A percentile compares a stretch with the other conserved stretches of the same genome.
phyloP scores from a whole-genome alignment of 2,329 filamentous ascomycete genomes.

The Sclerotinia subarctica region DNA sequence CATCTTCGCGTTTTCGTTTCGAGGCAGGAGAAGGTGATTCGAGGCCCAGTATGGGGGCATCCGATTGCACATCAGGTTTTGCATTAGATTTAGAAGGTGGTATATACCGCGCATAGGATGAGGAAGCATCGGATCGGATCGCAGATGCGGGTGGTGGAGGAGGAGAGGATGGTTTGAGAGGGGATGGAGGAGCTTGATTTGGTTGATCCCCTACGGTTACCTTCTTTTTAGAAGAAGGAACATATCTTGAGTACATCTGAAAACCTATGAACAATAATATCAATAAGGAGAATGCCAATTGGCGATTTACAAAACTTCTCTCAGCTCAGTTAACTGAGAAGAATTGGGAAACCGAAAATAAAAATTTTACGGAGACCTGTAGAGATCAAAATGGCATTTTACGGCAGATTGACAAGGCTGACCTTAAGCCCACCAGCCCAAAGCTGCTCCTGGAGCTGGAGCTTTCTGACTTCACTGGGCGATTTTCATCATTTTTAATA shows the following conservation, averaged over 20 bases:
- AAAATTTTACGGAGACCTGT: constrained; percentile 22
- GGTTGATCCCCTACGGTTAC: neutral
- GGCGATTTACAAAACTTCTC: neutral
- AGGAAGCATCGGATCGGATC: constrained; percentile 33
- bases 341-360: constrained; percentile 13
- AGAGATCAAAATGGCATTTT: constrained; percentile 5
- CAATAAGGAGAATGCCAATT: neutral
- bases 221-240: constrained; percentile 34
- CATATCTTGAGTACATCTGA: constrained; percentile 36
- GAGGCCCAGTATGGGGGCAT: neutral
- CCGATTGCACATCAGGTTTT: neutral
- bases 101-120: constrained; percentile 37
- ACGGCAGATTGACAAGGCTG: neutral
- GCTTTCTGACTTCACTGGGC: neutral
- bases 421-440: neutral
- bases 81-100: constrained; percentile 31
- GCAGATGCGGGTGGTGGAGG: constrained; percentile 22
- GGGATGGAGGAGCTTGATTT: neutral
- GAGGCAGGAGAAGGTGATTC: neutral
- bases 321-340: neutral
- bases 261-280: constrained; percentile 27
- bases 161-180: constrained; percentile 12
- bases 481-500: neutral
- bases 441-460: neutral
- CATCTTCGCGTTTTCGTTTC: constrained; percentile 17